Evolutionary conservation across 208 protist species (phyloP), one percentile per base, ranked within the genome.

Genomic region (Leishmania gerbilli): DNA sequence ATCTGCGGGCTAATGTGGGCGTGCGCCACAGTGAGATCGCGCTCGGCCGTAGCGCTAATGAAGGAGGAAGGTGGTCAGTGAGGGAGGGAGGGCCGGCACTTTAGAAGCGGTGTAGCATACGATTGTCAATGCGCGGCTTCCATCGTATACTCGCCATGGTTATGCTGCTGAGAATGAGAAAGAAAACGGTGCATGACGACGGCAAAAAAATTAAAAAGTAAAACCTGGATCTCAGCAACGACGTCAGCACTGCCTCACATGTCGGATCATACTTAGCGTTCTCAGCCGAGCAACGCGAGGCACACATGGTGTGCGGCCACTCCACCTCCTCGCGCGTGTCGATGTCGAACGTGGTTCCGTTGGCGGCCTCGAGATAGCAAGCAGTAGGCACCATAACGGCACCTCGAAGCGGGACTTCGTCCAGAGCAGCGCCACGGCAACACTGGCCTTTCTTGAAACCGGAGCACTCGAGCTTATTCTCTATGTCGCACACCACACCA

Each of bases 311-410:
- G 0, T 11, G 34, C 3, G 90, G 90, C 88, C 88, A 93, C 13
- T 64, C 68, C 24, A 91, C 77, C 21, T 74, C 71, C 31, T 64
- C 65, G 3, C 74, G 51, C 21, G 83, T 86, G 21, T 72, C 53
- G 0, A 84, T 78, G 62, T 93, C 90, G 71, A 88, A 86, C 34
- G 86, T 90, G 34, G 77, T 84, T 31, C 84, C 86, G 76, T 90
- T 87, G 7, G 17, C 3, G 4, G 81, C 83, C 11, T 84, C 27
- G n/a, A 88, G 68, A 74, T 88, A 93, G 79, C 90, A 93, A 15
- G 86, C 76, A 3, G 31, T 19, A 7, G 21, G 34, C 11, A 5
- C n/a, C n/a, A 24, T 37, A 8, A 49, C 51, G 31, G 49, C 27
- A 34, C 9, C 13, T 15, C 6, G 27, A 31, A 34, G 5, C 8